Evolutionary conservation across 495 filamentous ascomycete species (phyloP).

Genomic region (Aspergillus affinis): DNA sequence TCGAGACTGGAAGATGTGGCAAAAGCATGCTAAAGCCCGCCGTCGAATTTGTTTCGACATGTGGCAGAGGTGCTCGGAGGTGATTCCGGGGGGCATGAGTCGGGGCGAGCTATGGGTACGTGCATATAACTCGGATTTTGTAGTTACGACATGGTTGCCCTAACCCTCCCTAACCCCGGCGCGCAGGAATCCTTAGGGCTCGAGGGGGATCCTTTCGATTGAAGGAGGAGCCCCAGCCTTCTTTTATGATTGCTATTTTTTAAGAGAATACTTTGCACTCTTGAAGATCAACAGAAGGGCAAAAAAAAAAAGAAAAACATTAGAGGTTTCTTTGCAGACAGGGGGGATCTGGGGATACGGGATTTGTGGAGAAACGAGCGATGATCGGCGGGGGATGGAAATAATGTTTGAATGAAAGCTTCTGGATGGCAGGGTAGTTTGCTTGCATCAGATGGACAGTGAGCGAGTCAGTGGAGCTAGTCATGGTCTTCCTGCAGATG

Average conservation of each 20-base stretch:
- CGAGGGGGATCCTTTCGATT: slow-evolving; percentile 33
- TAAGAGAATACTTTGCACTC: not conserved
- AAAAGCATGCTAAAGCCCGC: slow-evolving; percentile 40
- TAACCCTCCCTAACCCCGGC: not conserved
- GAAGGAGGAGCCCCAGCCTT: slow-evolving; percentile 6
- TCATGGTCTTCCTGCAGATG: not conserved
- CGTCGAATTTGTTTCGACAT: slow-evolving; percentile 53
- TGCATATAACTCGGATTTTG: not conserved
- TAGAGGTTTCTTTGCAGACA: not conserved
- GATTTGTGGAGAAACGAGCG: not conserved
- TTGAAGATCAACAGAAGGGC: not conserved
- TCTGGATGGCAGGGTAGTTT: not conserved
- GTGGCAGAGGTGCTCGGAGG: slow-evolving; percentile 49
- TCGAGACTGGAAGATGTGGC: slow-evolving; percentile 53
- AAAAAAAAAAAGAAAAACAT: not conserved
- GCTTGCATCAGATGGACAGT: not conserved
- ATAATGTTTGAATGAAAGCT: not conserved
- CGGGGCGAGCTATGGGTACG: slow-evolving; percentile 53
- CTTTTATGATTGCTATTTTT: slow-evolving; percentile 1
- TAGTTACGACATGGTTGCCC: not conserved
- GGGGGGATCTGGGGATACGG: too few species aligned
- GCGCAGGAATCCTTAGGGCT: slow-evolving; percentile 44
- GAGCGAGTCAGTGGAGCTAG: not conserved
- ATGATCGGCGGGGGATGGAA: not conserved
- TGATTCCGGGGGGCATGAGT: slow-evolving; percentile 46